Base-by-base conservation (phyloP, 139 green algal species). In the Tetraselmis striata region DNA sequence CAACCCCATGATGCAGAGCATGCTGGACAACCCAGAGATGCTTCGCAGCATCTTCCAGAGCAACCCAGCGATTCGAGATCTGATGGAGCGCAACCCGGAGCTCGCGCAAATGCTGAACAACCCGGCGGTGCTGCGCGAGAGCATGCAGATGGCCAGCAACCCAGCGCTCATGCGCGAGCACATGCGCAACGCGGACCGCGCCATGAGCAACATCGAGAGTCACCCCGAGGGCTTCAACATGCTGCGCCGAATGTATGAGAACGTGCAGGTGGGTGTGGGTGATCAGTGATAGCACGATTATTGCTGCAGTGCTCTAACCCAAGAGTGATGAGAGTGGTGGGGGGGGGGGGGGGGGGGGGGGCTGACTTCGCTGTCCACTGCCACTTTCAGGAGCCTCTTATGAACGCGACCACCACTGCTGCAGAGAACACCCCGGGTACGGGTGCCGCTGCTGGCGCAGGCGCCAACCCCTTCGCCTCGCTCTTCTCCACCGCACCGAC, bases 151-250 rank as follows among this genome's bases (percentile, higher is more conserved):
- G 26, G 92, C 91, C 27, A 80, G 86, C 59, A 99, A 98, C 84
- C 96, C 96, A 30, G 90, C 95, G 24, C 88, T 99, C 28, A 96
- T 98, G 94, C 92, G 90, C 26, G 96, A 99, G 88, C 92, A 97
- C 79, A 98, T 98, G 92, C 91, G 95, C 32, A 94, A 91, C 78
- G 86, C 89, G 59, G 94, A 97, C 87, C 87, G 97, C 1, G 91
- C 95, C 1, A 87, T 99, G 81, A 90, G 79, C 78, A 98, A 99
- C 92, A 94, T 99, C 22, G 97, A 99, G 87, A 89, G 84, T 0
- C 91, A 97, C 80, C 97, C 97, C 0, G 97, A 95, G 67, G 97
- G 97, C 78, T 99, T 98, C 89, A 98, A 99, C 86, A 90, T 91
- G 27, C 92, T 99, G 81, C 86, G 94, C 1, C 91, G 93, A 45